Base-by-base conservation (phyloP, 371 early-diverging fungal genomes). In the Catenaria anguillulae region DNA sequence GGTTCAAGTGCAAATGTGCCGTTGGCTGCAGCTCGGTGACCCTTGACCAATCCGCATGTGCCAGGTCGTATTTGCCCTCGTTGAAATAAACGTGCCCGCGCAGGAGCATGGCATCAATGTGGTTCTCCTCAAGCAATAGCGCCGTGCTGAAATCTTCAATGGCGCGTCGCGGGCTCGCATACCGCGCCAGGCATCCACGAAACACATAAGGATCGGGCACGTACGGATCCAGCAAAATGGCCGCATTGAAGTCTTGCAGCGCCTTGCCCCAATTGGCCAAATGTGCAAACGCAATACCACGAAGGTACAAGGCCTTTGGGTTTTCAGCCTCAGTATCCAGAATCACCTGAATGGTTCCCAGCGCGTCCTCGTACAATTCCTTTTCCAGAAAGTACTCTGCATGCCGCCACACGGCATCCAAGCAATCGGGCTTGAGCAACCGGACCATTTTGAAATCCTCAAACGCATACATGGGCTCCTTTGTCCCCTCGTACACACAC, bases 131-230 rank as follows among this genome's bases (percentile, higher is more conserved):
- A 17, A 78, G 56, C n/a, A 78, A 62, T 4, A 78, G 62, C 2
- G 73, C 70, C 1, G 75, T 58, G 36, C 71, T 71, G 19, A 75
- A 65, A 60, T 78, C 75, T 46, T 78, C 73, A 45, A 78, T 73
- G 3, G 79, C 75, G 36, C 65, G 60, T 34, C 59, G 23, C 24
- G 68, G 65, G 55, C 75, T 73, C 8, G 71, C 56, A n/a, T 71
- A 70, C 4, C 76, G 63, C 21, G 76, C 61, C 19, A 78, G 64
- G 58, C 75, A 74, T 1, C 73, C 79, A 1, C 79, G 60, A 54
- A 71, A 70, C 54, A 69, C 73, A 58, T 68, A 78, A 2, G 65
- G 62, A 23, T 71, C 66, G 3, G 75, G 63, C 1, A 67, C 54
- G 42, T 70, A 63, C 2, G 79, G 79, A 13, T 61, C 67, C n/a